Evolutionary conservation across 78 protist species (phyloP).

Genomic region (Ministeria vibrans): DNA sequence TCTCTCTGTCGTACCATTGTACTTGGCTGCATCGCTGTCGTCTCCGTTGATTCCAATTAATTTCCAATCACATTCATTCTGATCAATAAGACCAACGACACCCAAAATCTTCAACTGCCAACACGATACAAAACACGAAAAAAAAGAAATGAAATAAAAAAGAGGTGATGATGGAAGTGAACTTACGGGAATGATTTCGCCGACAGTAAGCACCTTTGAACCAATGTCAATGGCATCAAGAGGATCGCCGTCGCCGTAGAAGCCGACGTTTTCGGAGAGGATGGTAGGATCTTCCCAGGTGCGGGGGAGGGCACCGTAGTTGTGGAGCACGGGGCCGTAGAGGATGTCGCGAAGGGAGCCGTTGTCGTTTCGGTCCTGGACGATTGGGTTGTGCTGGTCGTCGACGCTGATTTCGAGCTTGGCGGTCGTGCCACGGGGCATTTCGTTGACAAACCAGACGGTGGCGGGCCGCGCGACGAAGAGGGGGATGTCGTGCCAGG

Average conservation of each 20-base stretch:
- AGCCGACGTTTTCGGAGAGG: background rate
- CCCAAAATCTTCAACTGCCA: conserved; percentile 36
- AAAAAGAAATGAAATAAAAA: no score
- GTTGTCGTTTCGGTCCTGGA: conserved; percentile 41
- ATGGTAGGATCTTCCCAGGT: conserved; percentile 58
- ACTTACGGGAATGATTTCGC: conserved; percentile 29
- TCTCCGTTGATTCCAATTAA: conserved; percentile 20
- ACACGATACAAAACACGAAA: no score
- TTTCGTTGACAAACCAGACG: conserved; percentile 25
- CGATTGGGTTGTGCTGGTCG: conserved; percentile 29
- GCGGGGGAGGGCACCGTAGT: conserved; percentile 65
- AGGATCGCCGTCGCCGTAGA: conserved; percentile 57
- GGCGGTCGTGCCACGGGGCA: conserved; percentile 27
- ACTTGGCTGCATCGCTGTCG: background rate
- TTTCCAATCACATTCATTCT: conserved; percentile 63
- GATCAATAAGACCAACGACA: conserved; percentile 37
- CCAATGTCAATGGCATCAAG: conserved; percentile 50
- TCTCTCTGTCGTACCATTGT: no score
- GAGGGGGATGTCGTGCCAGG: conserved; percentile 48
- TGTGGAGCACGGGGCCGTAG: conserved; percentile 43
- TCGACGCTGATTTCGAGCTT: conserved; percentile 36
- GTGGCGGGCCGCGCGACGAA: background rate
- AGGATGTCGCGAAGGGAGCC: conserved; percentile 33
- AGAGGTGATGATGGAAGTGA: no score
- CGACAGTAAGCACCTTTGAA: background rate